Base-by-base conservation (phyloP, 2,329 filamentous ascomycete species). In the Fusarium palustre region DNA sequence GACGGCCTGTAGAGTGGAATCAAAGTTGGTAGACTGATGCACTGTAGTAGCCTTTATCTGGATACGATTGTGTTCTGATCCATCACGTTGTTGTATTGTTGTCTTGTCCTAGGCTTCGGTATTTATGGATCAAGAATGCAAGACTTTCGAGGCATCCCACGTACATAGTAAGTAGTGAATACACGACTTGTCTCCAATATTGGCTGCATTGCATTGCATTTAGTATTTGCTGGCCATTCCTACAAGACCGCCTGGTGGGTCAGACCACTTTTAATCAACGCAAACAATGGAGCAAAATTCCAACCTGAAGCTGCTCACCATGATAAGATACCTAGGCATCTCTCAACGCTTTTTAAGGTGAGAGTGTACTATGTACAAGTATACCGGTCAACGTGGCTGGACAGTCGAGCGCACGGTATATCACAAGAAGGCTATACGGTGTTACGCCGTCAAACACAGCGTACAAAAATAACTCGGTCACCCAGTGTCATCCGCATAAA, bases 21-120 rank as follows among this genome's bases (percentile, higher is more conserved):
- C 25, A 5, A 5, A 15, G 25, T 30, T 30, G 18, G 15, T 20
- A 46, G 24, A 28, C 41, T 34, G 31, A 15, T 25, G 47, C 11
- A 25, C 31, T 5, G 43, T 50, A 20, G 12, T 47, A 25, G 55
- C 36, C 62, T 70, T 70, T 57, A 54, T 69, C 58, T 63, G 48
- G 62, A 69, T 63, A 69, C 61, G 66, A 67, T 59, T 38, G 38
- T 41, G 42, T 36, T n/a, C 18, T 49, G 41, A 48, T 64, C 18
- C 45, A 59, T 67, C 36, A 66, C 41, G 39, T 60, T 62, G 42
- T 49, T 62, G 42, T 49, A 38, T 50, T 54, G 41, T 42, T 65
- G 61, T 34, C 22, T 52, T 55, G 54, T 68, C 45, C 59, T 38
- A 46, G 55, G 30, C 49, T 56, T 45, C 48, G 50, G 52, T 49